phyloP scores from a whole-genome alignment of 2,329 filamentous ascomycete species.

The Alternaria sp. region DNA sequence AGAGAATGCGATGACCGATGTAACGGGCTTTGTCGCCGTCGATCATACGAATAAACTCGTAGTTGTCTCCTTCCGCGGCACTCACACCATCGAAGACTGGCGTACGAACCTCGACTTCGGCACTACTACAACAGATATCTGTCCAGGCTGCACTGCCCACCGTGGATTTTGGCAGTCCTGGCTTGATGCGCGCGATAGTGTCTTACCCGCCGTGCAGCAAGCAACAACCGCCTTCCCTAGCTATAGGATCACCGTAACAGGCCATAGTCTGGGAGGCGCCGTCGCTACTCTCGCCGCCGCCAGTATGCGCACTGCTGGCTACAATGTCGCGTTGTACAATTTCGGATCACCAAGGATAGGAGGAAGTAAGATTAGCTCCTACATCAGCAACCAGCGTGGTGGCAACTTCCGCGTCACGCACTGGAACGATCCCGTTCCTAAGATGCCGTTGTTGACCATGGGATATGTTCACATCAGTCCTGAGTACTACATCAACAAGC shows the following conservation, averaged over 20 bases:
- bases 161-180: conserved; percentile 66
- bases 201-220: conserved; percentile 53
- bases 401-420: conserved; percentile 72
- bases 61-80: conserved; percentile 67
- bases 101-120: conserved; percentile 61
- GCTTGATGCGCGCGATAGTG: conserved; percentile 57
- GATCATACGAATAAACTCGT: conserved; percentile 59
- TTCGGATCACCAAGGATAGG: conserved; percentile 74
- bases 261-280: conserved; percentile 73
- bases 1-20: conserved; percentile 44
- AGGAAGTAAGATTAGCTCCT: conserved; percentile 63
- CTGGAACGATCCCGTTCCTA: conserved; percentile 70
- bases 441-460: conserved; percentile 66
- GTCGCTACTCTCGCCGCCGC: conserved; percentile 67
- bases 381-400: conserved; percentile 61
- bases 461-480: conserved; percentile 71
- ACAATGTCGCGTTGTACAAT: conserved; percentile 56
- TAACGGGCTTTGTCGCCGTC: conserved; percentile 55
- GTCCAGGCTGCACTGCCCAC: conserved; percentile 61
- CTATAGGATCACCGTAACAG: conserved; percentile 65
- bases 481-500: conserved; percentile 64
- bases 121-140: conserved; percentile 51
- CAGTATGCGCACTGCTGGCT: conserved; percentile 47
- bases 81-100: conserved; percentile 65
- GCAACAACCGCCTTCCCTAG: conserved; percentile 57